Percentiles rank a stretch among this genome's conserved stretches.
phyloP scores from a whole-genome alignment of 805 yeast genomes.

The Kurtzmaniella fragi region DNA sequence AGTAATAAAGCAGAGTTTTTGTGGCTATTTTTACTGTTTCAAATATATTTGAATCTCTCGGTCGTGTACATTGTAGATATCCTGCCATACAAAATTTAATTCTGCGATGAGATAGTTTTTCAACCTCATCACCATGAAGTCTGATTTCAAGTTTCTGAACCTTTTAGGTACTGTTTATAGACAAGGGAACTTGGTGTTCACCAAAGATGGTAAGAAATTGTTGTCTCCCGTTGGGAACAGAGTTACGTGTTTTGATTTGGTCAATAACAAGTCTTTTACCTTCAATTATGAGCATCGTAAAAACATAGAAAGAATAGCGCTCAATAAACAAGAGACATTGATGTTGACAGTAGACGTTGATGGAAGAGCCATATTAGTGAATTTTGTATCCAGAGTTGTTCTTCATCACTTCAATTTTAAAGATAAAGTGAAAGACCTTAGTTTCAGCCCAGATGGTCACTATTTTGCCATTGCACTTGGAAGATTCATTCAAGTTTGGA shows the following conservation, averaged over 20 bases:
- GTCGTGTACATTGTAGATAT: no score
- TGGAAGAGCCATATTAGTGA: slow-evolving; percentile 90
- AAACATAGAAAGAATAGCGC: slow-evolving; percentile 71
- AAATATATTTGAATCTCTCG: no score
- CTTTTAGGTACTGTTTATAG: slow-evolving; percentile 91
- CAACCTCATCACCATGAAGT: slow-evolving; percentile 51
- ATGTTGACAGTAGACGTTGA: slow-evolving; percentile 81
- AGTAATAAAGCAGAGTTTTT: no score
- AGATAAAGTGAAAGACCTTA: slow-evolving; percentile 65
- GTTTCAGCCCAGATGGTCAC: slow-evolving; percentile 85
- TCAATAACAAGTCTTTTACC: slow-evolving; percentile 81
- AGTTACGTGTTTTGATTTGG: slow-evolving; percentile 80
- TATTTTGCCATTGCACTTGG: slow-evolving; percentile 83
- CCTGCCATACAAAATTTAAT: no score
- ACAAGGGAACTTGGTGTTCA: slow-evolving; percentile 83
- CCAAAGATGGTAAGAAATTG: slow-evolving; percentile 78
- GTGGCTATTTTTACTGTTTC: no score
- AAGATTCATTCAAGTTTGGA: slow-evolving; percentile 87
- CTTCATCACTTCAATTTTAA: slow-evolving; percentile 92
- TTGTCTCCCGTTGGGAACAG: slow-evolving; percentile 94
- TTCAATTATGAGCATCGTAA: slow-evolving; percentile 90
- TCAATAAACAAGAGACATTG: slow-evolving; percentile 78
- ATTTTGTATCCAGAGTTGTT: slow-evolving; percentile 76
- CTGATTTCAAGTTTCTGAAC: slow-evolving; percentile 86
- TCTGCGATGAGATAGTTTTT: no score